Conservation (phyloP, 2,329 filamentous ascomycete genomes). For the Didymella glomerata region DNA sequence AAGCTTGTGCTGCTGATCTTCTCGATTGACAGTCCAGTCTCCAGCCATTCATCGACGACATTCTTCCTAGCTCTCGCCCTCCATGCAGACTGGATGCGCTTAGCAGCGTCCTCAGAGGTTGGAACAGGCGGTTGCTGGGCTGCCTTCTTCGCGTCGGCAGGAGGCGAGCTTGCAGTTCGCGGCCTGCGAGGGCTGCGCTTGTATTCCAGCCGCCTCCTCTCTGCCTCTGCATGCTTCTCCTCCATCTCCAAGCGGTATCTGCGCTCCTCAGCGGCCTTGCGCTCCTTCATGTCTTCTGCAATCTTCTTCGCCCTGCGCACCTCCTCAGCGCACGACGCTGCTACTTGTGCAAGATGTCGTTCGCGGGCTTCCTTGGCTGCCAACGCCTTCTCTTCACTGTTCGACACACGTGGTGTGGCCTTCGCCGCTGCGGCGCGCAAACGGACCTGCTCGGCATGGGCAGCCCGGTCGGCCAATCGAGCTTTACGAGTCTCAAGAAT, state of each 20-base stretch:
- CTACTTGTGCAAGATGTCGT: constrained; percentile 82
- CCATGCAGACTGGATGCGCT: constrained; percentile 76
- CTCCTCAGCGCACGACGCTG: constrained; percentile 81
- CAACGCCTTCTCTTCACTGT: constrained; percentile 78
- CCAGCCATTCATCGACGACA: constrained; percentile 70
- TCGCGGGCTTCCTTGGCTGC: constrained; percentile 81
- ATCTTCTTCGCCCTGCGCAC: constrained; percentile 83
- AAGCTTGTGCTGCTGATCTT: constrained; percentile 75
- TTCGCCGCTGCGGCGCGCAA: constrained; percentile 78
- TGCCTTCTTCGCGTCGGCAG: constrained; percentile 52
- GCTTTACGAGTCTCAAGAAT: constrained; percentile 84
- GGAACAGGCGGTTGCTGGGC: constrained; percentile 49
- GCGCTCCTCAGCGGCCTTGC: constrained; percentile 76
- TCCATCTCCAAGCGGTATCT: constrained; percentile 78
- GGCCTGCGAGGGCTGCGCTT: constrained; percentile 64
- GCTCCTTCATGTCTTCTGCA: constrained; percentile 83
- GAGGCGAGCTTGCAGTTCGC: constrained; percentile 64
- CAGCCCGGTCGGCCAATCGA: constrained; percentile 78
- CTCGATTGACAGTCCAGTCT: constrained; percentile 74
- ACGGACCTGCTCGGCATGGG: constrained; percentile 84
- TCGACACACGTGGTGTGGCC: constrained; percentile 70
- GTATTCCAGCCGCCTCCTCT: constrained; percentile 69
- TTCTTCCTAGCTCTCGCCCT: constrained; percentile 65
- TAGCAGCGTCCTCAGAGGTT: constrained; percentile 68
- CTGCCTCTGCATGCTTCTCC: constrained; percentile 79